Evolutionary conservation across 208 protist genomes (phyloP).

Genomic region (Porcisia hertigi): DNA sequence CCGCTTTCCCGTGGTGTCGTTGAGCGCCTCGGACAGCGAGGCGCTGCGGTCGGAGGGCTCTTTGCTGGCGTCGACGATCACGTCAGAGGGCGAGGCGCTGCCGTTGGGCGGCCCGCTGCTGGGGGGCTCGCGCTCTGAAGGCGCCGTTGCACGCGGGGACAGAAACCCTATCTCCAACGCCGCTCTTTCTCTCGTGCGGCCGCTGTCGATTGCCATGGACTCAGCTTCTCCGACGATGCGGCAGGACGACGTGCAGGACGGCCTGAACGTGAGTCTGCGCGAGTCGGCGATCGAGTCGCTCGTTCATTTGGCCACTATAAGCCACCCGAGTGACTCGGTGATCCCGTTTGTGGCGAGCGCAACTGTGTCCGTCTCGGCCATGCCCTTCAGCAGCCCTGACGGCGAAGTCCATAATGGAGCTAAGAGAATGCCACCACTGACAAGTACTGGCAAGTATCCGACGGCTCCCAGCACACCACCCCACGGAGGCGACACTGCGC

Average conservation of each 20-base stretch:
- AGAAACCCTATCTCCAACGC: background rate
- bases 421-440: background rate
- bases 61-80: conserved; percentile 1
- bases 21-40: conserved; percentile 10
- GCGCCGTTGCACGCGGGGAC: background rate
- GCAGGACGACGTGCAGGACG: background rate
- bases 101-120: background rate
- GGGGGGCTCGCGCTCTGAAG: background rate
- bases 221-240: background rate
- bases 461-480: background rate
- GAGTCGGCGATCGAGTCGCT: conserved; percentile 23
- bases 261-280: conserved; percentile 8
- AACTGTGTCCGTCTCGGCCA: background rate
- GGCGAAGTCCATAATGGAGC: background rate
- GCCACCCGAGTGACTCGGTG: conserved; percentile 10
- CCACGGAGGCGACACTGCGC: background rate
- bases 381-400: background rate
- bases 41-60: background rate
- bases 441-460: background rate
- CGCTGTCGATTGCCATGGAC: background rate
- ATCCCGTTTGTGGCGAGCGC: conserved; percentile 27
- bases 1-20: conserved; percentile 9
- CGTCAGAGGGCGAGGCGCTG: conserved; percentile 1
- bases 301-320: background rate
- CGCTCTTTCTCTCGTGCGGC: background rate